Conservation (phyloP, 768 basidiomycete species). For the Pilatotrama ljubarskyi region DNA sequence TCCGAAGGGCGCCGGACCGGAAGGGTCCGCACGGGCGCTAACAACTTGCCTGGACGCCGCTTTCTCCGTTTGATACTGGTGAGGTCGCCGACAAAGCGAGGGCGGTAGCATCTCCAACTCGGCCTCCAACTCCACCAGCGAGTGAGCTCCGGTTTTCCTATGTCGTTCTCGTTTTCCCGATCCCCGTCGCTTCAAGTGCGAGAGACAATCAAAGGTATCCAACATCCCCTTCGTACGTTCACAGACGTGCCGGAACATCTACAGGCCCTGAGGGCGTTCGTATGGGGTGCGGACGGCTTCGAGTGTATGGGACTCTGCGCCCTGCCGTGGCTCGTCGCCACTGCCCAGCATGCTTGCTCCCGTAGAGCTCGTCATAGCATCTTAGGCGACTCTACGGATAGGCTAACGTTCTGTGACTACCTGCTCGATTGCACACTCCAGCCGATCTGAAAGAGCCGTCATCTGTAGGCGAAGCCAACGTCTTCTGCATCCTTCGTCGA, state of each 20-base stretch:
- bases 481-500: background rate
- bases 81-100: too few relatives aligned
- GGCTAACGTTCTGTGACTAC: background rate
- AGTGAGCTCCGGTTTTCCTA: too few relatives aligned
- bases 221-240: constrained; percentile 21
- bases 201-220: background rate
- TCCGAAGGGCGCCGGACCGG: too few relatives aligned
- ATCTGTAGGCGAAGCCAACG: background rate
- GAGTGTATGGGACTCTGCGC: constrained; percentile 24
- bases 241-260: constrained; percentile 14
- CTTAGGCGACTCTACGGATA: background rate
- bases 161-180: background rate
- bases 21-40: too few relatives aligned
- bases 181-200: background rate
- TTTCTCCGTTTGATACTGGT: too few relatives aligned
- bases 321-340: constrained; percentile 22
- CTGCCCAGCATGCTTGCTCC: background rate
- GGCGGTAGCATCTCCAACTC: background rate
- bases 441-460: background rate
- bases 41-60: too few relatives aligned
- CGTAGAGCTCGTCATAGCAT: background rate
- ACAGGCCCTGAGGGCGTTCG: constrained; percentile 1
- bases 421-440: background rate
- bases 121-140: background rate
- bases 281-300: constrained; percentile 21